Evolutionary conservation across 345 rosid genomes (phyloP), one percentile per base, ranked within the genome.

Genomic region (Sisymbrium irio): DNA sequence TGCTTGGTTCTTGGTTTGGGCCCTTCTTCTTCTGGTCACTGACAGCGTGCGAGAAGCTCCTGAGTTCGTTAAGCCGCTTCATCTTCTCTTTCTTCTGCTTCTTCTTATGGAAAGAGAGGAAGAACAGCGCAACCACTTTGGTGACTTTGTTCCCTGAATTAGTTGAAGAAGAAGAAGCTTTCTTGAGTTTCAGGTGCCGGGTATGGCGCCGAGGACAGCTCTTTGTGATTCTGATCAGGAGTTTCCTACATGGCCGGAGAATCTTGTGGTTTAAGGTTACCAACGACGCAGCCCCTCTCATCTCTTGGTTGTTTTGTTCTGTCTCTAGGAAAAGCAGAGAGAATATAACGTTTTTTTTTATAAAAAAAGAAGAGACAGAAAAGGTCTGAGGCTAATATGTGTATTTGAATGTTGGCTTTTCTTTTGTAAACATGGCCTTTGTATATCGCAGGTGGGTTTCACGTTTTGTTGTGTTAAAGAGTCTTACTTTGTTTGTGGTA

Each of bases 31-130:
- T 70, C 32, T 75, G 74, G 47, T 40, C 80, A 46, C 72, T 71
- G 9, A 65, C 80, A 6, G 80, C 76, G 58, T 71, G 72, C 1
- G 80, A 77, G 62, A 57, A 77, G 67, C 80, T 71, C 4, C 80
- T 65, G 30, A 77, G 80, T 50, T 77, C 80, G 42, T 71, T 71
- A 4, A 77, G 80, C 33, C 80, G 67, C 27, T 77, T 77, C 80
- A 77, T 77, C 67, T 77, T 77, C 50, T 77, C 80, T 71, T 77
- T 77, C 72, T 71, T 65, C 20, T 77, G 80, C 27, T 77, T 77
- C 76, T 77, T 77, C 63, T 77, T 77, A 17, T 77, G 76, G 72
- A 77, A 77, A 0, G 80, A 77, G 62, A 77, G 80, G 50, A 77
- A 77, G 77, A 77, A 77, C 68, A 71, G 25, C 17, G 80, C 76